Base-by-base conservation (phyloP, 805 yeast species). In the Saitoella complicata region DNA sequence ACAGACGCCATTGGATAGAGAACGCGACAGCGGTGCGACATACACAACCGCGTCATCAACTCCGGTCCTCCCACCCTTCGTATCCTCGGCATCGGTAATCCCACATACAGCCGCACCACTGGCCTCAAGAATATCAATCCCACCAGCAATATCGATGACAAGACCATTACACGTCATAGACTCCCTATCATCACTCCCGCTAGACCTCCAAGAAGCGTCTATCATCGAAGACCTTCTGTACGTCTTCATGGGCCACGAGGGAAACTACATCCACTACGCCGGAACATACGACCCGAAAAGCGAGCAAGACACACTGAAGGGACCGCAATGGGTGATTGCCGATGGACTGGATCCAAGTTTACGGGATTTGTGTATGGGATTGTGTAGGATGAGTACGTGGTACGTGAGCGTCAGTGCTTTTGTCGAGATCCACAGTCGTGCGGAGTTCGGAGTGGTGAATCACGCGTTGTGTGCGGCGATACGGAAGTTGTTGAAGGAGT, bases 291-390 rank as follows among this genome's bases (percentile, higher is more conserved):
- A 75, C 53, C 76, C 77, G 0, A 46, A 49, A 0, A 56, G 61
- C 33, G 62, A 58, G 7, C 64, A 61, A 9, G 65, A 69, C 33
- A 58, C 71, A 39, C 60, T 79, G 3, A 58, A 58, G 9, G 94
- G 93, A 0, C 93, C 94, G 1, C 88, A 80, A 47, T 86, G 71
- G 59, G 70, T 75, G 49, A 71, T 85, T 30, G 78, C 81, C 38
- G 79, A 75, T 51, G 75, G 73, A 46, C 64, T 91, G 53, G 94
- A 84, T 54, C 69, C 80, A 1, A 73, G 86, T 30, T 65, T 84
- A 46, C 80, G 80, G 55, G 80, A 80, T 45, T 68, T 84, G 10
- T 71, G 85, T 7, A 73, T 73, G 52, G 68, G 74, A 43, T 59
- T 86, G 30, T 69, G 75, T 8, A 69, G 67, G 41, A 63, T 70